Evolutionary conservation across 2,329 filamentous ascomycete species (phyloP).

Genomic region (Aschersonia sp.): DNA sequence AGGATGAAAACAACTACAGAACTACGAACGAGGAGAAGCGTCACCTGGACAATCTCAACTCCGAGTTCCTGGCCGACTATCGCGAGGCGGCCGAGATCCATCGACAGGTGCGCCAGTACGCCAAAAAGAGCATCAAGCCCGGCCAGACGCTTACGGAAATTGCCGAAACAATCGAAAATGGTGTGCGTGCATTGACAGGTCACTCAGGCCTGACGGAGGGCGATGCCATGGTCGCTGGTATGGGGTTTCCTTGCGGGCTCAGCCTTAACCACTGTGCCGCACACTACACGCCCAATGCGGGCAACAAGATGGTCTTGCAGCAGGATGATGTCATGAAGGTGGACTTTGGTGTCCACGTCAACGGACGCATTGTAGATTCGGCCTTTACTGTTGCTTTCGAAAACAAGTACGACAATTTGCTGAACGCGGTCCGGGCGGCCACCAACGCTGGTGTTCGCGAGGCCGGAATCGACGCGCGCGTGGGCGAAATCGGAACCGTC

Average conservation of each 20-base stretch:
- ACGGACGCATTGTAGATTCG: constrained; percentile 66
- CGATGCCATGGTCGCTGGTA: constrained; percentile 62
- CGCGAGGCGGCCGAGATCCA: constrained; percentile 80
- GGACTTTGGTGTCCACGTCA: constrained; percentile 70
- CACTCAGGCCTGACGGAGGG: constrained; percentile 66
- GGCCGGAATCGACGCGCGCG: constrained; percentile 81
- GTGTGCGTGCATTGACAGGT: constrained; percentile 61
- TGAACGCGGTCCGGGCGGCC: constrained; percentile 58
- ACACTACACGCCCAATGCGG: constrained; percentile 77
- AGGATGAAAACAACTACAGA: constrained; percentile 59
- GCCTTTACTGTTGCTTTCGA: constrained; percentile 71
- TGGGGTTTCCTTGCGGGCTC: constrained; percentile 76
- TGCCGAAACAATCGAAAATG: constrained; percentile 74
- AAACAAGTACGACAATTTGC: constrained; percentile 57
- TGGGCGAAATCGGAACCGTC: constrained; percentile 68
- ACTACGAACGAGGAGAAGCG: constrained; percentile 76
- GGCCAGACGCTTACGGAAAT: constrained; percentile 71
- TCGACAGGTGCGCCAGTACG: constrained; percentile 73
- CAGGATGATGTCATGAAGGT: constrained; percentile 69
- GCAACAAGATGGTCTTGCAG: constrained; percentile 63
- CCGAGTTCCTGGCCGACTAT: constrained; percentile 67
- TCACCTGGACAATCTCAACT: constrained; percentile 67
- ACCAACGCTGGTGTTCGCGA: constrained; percentile 73
- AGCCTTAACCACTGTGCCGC: constrained; percentile 77
- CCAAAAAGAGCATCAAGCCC: constrained; percentile 65